Evolutionary conservation across 2,329 filamentous ascomycete genomes (phyloP), one percentile per base, ranked within the genome.

Genomic region (Trichoderma guizhouense): DNA sequence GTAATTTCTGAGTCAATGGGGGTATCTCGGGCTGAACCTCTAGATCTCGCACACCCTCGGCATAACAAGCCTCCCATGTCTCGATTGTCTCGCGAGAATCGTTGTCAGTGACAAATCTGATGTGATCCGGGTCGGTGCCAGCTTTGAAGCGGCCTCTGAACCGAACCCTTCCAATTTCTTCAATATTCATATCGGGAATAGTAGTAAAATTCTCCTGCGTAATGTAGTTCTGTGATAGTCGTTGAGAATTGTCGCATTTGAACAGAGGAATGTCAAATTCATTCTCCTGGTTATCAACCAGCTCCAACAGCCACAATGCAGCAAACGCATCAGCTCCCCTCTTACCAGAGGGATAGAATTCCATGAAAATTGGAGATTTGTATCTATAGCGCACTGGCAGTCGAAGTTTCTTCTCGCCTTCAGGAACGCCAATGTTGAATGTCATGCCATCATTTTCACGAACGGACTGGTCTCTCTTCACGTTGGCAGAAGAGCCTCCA

Each of bases 71-170:
- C 81, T 98, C 94, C 94, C 95, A 98, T 0, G 92, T 93, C 83
- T 98, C 95, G 74, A 93, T 97, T 0, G 95, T 98, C 84, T 98
- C 96, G 36, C 95, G 91, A 1, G 92, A 91, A 79, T 97, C 91
- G 77, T 97, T 97, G 80, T 97, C 93, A 62, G 90, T 88, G 26
- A 97, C 91, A 76, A 97, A 98, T 1, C 86, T 86, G 75, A 93
- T 88, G 79, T 98, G 96, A 21, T 93, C 92, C 69, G 93, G 90
- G 79, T 98, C 95, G 63, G 93, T 97, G 15, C 95, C 95, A 0
- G 95, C 91, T 74, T 96, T 97, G 85, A 98, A 98, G 14, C 90
- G 88, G 12, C 90, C 93, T 2, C 86, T 86, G 86, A 98, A 97
- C 43, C 90, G 88, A 14, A 98, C 84, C 2, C 94, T 91, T 1